Evolutionary conservation across 2,329 filamentous ascomycete species (phyloP).

Genomic region (Botrytis medusae): DNA sequence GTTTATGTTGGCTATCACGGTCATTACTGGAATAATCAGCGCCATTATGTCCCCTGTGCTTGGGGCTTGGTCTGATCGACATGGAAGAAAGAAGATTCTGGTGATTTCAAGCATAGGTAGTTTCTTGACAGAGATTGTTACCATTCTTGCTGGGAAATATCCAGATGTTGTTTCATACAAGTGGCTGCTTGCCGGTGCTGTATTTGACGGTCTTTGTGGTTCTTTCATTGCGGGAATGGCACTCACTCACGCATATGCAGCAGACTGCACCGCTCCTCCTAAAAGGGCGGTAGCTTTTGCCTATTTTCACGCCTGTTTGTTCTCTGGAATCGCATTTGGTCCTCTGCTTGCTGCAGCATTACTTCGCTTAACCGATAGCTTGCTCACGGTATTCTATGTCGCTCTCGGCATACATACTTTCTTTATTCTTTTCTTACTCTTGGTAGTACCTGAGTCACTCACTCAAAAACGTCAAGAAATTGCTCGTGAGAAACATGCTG

Average conservation of each 20-base stretch:
- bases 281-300: constrained; percentile 81
- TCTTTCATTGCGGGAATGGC: constrained; percentile 85
- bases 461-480: constrained; percentile 67
- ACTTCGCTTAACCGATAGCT: constrained; percentile 70
- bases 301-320: constrained; percentile 86
- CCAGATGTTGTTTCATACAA: constrained; percentile 73
- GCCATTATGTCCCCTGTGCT: constrained; percentile 80
- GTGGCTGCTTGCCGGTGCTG: constrained; percentile 73
- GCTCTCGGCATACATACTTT: constrained; percentile 68
- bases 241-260: constrained; percentile 78
- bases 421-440: constrained; percentile 70
- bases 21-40: constrained; percentile 74
- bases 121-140: constrained; percentile 71
- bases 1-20: constrained; percentile 74
- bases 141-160: constrained; percentile 73
- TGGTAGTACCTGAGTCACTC: constrained; percentile 82
- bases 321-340: constrained; percentile 83
- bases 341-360: constrained; percentile 79
- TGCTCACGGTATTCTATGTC: constrained; percentile 83
- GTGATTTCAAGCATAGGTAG: constrained; percentile 73
- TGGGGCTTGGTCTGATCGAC: constrained; percentile 82
- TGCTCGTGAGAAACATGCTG: constrained; percentile 67
- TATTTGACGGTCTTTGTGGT: constrained; percentile 80
- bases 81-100: constrained; percentile 75
- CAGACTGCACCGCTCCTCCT: constrained; percentile 82